phyloP scores from a whole-genome alignment of 1,284 basidiomycete species.

The Cutaneotrichosporon curvatum region DNA sequence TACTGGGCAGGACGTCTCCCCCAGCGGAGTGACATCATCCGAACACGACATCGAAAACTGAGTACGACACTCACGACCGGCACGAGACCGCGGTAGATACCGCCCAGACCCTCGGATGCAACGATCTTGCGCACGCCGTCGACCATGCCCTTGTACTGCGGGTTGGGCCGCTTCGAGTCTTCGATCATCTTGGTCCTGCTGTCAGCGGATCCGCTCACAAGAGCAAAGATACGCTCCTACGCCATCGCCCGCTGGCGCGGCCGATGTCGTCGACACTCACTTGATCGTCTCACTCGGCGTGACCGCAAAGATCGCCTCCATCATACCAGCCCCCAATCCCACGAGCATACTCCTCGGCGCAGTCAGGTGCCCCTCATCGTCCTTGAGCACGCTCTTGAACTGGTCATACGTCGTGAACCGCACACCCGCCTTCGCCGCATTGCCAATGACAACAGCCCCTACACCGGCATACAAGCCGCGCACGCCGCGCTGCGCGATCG shows the following conservation, averaged over 20 bases:
- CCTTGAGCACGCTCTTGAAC: constrained; percentile 78
- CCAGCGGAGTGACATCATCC: too few relatives aligned
- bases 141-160: constrained; percentile 78
- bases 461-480: constrained; percentile 78
- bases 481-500: constrained; percentile 64
- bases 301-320: constrained; percentile 88
- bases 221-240: too few relatives aligned
- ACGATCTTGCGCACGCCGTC: constrained; percentile 81
- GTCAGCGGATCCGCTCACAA: not conserved
- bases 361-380: constrained; percentile 81
- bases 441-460: constrained; percentile 78
- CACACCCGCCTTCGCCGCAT: constrained; percentile 85
- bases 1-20: too few relatives aligned
- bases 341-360: constrained; percentile 77
- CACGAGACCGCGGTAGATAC: constrained; percentile 87
- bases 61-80: constrained; percentile 65
- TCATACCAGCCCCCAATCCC: constrained; percentile 90
- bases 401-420: constrained; percentile 91
- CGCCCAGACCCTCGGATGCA: constrained; percentile 64
- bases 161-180: constrained; percentile 75
- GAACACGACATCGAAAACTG: not conserved
- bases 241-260: too few relatives aligned
- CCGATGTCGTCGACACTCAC: too few relatives aligned
- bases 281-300: constrained; percentile 99
- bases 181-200: constrained; percentile 93